Evolutionary conservation across 345 rosid genomes (phyloP), one percentile per base, ranked within the genome.

Genomic region (Adansonia digitata): DNA sequence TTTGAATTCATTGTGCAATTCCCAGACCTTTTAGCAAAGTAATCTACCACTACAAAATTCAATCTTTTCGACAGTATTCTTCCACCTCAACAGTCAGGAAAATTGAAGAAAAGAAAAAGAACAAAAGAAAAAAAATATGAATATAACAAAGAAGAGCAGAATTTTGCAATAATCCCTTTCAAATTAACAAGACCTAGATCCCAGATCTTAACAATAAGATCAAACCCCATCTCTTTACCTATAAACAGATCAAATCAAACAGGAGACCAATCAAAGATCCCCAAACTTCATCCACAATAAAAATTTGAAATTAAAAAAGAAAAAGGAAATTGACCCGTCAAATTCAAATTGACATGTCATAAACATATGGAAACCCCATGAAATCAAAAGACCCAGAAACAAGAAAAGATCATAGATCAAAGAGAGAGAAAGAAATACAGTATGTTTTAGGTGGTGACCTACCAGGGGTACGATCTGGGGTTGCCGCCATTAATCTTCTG

Each of bases 401-500:
- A 27, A 0, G 1, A 20, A 3, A 20, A 20, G 57, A 52, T 24
- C n/a, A 20, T 7, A n/a, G 56, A 51, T 18, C 26, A 9, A 35
- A 26, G 11, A 26, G 27, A 60, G 12, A 69, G 7, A 77, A 18
- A 52, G 42, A 40, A 24, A 31, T 55, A 34, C 12, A 55, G 20
- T 72, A 52, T 43, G 56, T 55, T 80, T 71, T 0, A 65, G n/a
- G n/a, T n/a, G 77, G 69, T 78, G 48, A 63, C 80, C 81, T 89
- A 89, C 93, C 93, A 45, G 86, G 53, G 73, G 84, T 76, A 84
- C 79, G 90, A 89, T 87, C 90, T 80, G 88, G 76, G 75, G 87
- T 87, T 85, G 91, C 88, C 86, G 93, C 89, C 93, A 89, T 87
- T 88, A 87, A 78, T 78, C 82, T 80, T 84, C 71, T 22, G 12